Base-by-base conservation (phyloP, 208 protist genomes). In the Wallacemonas rigidus region DNA sequence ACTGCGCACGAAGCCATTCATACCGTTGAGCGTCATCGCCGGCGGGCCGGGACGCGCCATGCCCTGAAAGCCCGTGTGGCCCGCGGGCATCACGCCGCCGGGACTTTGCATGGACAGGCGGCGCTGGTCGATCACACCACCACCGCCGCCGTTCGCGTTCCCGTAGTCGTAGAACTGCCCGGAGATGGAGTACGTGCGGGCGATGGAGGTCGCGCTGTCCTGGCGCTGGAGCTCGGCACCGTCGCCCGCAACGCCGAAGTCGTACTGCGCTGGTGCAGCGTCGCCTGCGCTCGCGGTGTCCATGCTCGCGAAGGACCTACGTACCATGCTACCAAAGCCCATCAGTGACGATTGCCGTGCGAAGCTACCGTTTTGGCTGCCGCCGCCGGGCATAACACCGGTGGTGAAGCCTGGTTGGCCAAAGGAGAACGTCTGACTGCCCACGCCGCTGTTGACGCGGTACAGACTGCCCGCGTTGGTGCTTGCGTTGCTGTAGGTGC, bases 131-230 rank as follows among this genome's bases (percentile, higher is more conserved):
- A 35, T 38, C 48, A 11, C 17, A 39, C 55, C 45, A 15, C 63
- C 43, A 9, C n/a, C 11, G 15, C 68, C 51, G 12, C 43, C 26
- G 58, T 15, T 9, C 12, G 11, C 3, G 69, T 39, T 55, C 41
- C 38, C 64, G 67, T 71, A 76, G 55, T 70, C 60, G 57, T 72
- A 81, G 60, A 87, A 84, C 68, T 84, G 79, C 2, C 79, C 79
- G 2, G 82, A 67, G 38, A 84, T 82, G 70, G 77, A 83, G 58
- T 82, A 81, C 48, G 56, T 74, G 54, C 79, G 75, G 65, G 83
- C 75, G 1, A 87, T 53, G 3, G 60, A 54, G 7, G 40, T 76
- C 3, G 65, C 40, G 73, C 76, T 87, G 61, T 84, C 79, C 40
- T 85, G 75, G n/a, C 75, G 82, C 68, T 72, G 63, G 8, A 76